phyloP scores from a whole-genome alignment of 768 basidiomycete genomes.

The Mycena filopes region DNA sequence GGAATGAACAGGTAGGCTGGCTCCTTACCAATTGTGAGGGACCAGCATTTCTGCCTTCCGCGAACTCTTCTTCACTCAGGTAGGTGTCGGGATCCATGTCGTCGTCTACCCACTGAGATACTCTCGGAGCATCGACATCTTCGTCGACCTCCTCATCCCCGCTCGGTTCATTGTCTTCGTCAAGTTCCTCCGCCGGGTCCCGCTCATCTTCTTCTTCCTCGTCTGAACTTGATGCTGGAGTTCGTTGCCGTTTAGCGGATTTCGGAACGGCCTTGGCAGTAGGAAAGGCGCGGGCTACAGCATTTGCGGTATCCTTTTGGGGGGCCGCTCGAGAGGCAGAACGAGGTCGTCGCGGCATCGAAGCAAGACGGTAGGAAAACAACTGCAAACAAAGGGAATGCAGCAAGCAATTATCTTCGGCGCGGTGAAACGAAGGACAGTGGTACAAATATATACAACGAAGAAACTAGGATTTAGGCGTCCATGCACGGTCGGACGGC shows the following conservation, averaged over 20 bases:
- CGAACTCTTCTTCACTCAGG: conserved; percentile 48
- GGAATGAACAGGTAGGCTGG: neutral
- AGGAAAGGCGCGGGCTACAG: neutral
- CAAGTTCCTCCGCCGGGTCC: conserved; percentile 19
- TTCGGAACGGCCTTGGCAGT: neutral
- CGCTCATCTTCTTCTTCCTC: conserved; percentile 13
- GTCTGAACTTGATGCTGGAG: neutral
- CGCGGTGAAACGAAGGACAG: no score
- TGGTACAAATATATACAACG: no score
- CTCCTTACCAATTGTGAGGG: conserved; percentile 43
- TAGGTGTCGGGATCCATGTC: conserved; percentile 43
- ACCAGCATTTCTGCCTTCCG: conserved; percentile 41
- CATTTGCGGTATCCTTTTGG: conserved; percentile 15
- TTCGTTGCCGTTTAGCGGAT: neutral
- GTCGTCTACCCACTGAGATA: conserved; percentile 70
- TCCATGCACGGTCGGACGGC: conserved; percentile 19
- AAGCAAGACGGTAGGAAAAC: neutral
- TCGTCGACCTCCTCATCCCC: conserved; percentile 43
- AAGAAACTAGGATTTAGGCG: neutral
- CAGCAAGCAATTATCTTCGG: neutral
- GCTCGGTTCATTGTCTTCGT: conserved; percentile 38
- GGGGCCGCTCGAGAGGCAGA: conserved; percentile 41
- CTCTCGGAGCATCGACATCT: conserved; percentile 65
- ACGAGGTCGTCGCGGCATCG: conserved; percentile 51
- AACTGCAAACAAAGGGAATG: neutral